Base-by-base conservation (phyloP, 1,139 yeast species). In the Kurtzmaniella quercitrusa region DNA sequence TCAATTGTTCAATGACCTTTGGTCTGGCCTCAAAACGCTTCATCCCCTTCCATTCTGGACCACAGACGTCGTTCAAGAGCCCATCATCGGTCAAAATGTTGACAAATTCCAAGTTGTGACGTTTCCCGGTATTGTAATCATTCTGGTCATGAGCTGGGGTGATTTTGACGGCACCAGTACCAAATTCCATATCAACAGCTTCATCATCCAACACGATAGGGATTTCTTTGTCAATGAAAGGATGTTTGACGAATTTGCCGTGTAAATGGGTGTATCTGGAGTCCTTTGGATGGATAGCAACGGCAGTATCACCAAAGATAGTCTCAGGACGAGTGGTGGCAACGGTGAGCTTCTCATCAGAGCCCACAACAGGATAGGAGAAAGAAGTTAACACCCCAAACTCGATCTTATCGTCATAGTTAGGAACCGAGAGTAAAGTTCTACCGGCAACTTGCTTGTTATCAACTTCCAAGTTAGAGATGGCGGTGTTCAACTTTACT, bases 321-420 rank as follows among this genome's bases (percentile, higher is more conserved):
- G 98, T 93, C 71, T 93, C 98, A 41, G 98, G 98, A 81, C 98
- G 93, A 39, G 98, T 93, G 42, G 98, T 93, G 40, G 98, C 98
- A 52, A 93, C 96, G 48, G 93, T 75, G 47, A 93, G 62, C 66
- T 79, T 85, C 68, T 93, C 98, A 54, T 86, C 94, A n/a, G 93
- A 82, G 44, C 73, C 86, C 51, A 85, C 94, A 48, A 93, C 91
- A 49, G 81, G 88, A 66, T 93, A 93, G 18, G 96, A 94, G 65
- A 89, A 90, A 29, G 95, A 87, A 17, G 98, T 93, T 61, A 93
- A 75, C 19, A 88, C 95, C 77, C 98, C 98, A 66, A 93, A 93
- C 68, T 93, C 98, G 52, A 93, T 82, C 62, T 87, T 87, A 56
- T 85, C 81, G 41, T 84, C 94, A 63, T 93, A 93, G 44, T 90